phyloP scores from a whole-genome alignment of 2,329 filamentous ascomycete genomes.

The Xenosphaeropsis pyriputrescens region DNA sequence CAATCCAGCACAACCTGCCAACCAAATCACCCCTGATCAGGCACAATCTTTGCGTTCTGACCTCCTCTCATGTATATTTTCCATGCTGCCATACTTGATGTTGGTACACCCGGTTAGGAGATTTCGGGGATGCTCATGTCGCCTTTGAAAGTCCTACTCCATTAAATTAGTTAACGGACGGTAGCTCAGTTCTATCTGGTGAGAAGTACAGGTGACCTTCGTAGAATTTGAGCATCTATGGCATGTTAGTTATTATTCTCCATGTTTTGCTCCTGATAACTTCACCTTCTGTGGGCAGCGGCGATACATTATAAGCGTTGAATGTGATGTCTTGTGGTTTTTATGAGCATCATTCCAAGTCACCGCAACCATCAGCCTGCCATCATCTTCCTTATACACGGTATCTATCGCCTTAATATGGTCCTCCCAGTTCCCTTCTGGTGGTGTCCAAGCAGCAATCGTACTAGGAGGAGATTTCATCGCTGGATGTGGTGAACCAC shows the following conservation, averaged over 20 bases:
- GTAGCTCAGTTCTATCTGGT: not conserved
- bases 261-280: not conserved
- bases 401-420: constrained; percentile 57
- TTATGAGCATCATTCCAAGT: constrained; percentile 54
- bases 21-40: no score
- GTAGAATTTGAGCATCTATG: constrained; percentile 32
- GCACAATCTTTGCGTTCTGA: no score
- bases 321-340: constrained; percentile 51
- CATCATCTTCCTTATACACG: constrained; percentile 45
- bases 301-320: constrained; percentile 51
- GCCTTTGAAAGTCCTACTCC: no score
- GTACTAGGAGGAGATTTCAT: constrained; percentile 32
- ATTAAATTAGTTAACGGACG: no score
- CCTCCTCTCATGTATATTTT: no score
- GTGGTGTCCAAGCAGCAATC: constrained; percentile 43
- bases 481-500: constrained; percentile 28
- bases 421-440: constrained; percentile 64
- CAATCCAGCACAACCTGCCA: no score
- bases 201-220: constrained; percentile 25
- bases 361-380: constrained; percentile 50
- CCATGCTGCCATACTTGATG: no score
- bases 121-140: no score
- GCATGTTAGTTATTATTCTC: not conserved
- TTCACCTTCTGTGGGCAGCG: constrained; percentile 66
- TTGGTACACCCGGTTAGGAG: no score